Evolutionary conservation across 352 stramenopile species (phyloP).

Genomic region (Elongisporangium undulatum): DNA sequence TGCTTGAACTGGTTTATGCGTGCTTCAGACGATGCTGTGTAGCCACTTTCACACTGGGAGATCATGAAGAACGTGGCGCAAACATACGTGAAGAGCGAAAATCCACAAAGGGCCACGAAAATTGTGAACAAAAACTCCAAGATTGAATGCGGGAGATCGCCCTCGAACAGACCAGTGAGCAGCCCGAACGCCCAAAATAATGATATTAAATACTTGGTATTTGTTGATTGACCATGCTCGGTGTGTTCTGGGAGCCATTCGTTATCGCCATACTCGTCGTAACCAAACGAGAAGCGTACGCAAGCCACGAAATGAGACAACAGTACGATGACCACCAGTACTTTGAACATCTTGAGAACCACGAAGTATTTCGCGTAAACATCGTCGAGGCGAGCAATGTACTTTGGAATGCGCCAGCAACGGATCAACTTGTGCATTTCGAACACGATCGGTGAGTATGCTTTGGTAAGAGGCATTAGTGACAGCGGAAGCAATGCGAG

Average conservation of each 20-base stretch:
- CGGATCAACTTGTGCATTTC: conserved; percentile 64
- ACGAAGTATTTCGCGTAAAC: conserved; percentile 55
- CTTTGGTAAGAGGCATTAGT: conserved; percentile 12
- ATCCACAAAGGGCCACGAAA: conserved; percentile 56
- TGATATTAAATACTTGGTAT: conserved; percentile 49
- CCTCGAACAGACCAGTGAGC: conserved; percentile 62
- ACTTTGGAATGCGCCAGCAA: conserved; percentile 43
- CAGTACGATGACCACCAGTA: conserved; percentile 38
- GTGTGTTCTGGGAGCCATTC: conserved; percentile 42
- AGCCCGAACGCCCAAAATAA: conserved; percentile 62
- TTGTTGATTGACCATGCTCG: conserved; percentile 6
- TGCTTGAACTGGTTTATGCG: conserved; percentile 74
- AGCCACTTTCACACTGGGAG: conserved; percentile 65
- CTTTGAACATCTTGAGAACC: conserved; percentile 65
- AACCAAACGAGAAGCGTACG: conserved; percentile 50
- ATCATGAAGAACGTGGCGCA: conserved; percentile 77
- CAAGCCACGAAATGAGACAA: conserved; percentile 59
- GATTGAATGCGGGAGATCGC: conserved; percentile 41
- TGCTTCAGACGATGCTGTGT: conserved; percentile 40
- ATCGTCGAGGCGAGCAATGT: conserved; percentile 46
- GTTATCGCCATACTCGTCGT: conserved; percentile 33
- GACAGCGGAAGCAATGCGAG: conserved; percentile 41
- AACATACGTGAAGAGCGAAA: conserved; percentile 65
- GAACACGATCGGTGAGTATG: conserved; percentile 29
- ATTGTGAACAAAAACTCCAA: conserved; percentile 59